Evolutionary conservation across 352 stramenopile genomes (phyloP).

Genomic region (Pythium utonaiense): DNA sequence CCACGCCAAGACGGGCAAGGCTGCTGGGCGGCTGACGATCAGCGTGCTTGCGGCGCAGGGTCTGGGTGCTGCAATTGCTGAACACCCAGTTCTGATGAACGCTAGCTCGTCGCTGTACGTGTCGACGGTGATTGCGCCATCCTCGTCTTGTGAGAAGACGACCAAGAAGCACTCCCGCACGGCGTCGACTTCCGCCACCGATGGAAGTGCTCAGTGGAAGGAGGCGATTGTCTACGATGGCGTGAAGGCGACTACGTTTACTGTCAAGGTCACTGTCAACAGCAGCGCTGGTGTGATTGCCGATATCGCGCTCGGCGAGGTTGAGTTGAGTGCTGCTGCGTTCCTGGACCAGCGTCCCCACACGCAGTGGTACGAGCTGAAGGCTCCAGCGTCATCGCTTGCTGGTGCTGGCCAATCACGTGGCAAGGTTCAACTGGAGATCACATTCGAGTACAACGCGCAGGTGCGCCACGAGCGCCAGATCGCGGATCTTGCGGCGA

Average conservation of each 20-base stretch:
- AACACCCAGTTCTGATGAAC: constrained; percentile 30
- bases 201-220: constrained; percentile 39
- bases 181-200: constrained; percentile 13
- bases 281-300: constrained; percentile 55
- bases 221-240: constrained; percentile 57
- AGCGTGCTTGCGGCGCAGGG: constrained; percentile 46
- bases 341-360: constrained; percentile 62
- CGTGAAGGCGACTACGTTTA: constrained; percentile 61
- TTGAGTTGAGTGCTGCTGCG: constrained; percentile 44
- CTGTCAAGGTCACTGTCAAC: constrained; percentile 62
- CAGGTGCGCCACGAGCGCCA: constrained; percentile 37
- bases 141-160: constrained; percentile 61
- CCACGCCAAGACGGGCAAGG: constrained; percentile 48
- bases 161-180: constrained; percentile 70
- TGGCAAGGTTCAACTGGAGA: constrained; percentile 48
- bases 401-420: constrained; percentile 14
- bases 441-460: constrained; percentile 60
- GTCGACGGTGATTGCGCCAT: constrained; percentile 53
- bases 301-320: constrained; percentile 65
- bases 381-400: constrained; percentile 28
- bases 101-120: constrained; percentile 42
- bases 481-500: constrained; percentile 36
- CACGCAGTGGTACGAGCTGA: constrained; percentile 53
- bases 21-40: constrained; percentile 45
- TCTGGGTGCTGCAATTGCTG: constrained; percentile 27